Base-by-base conservation (phyloP, 2,329 filamentous ascomycete genomes). In the Calonectria naviculata region DNA sequence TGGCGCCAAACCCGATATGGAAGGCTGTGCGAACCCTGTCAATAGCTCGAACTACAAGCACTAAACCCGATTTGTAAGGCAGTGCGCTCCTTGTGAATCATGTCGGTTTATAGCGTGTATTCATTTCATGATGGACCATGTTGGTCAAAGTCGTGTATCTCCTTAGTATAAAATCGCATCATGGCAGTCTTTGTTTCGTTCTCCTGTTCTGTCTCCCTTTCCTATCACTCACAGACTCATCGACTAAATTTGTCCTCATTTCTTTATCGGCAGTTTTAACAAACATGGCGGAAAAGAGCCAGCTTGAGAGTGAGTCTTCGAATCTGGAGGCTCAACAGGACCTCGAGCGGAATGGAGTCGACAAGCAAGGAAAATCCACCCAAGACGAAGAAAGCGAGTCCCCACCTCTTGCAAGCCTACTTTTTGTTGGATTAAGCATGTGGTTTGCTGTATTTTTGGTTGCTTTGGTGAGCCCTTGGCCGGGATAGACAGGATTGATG, bases 381-480 rank as follows among this genome's bases (percentile, higher is more conserved):
- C 12, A 36, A 36, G 28, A n/a, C 9, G 28, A 56, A 19, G 17
- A 21, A 12, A 28, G 34, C 9, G 28, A 56, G 21, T 56, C 42
- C 12, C 42, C 42, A 10, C 21, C 9, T 7, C 12, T 46, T 4
- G 41, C 58, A 12, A 62, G 29, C 2, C 9, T 62, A n/a, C 17
- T 46, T n/a, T 21, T 62, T n/a, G 28, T 62, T 10, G 26, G 58
- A 17, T 9, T 62, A 17, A 42, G 58, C 12, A n/a, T 62, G 41
- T 62, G 58, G 58, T 46, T 62, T 46, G 28, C 38, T 34, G 41
- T 62, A 24, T 62, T 62, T 46, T 34, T 62, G 28, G 38, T 46
- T 28, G 24, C 58, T 4, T 41, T 62, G 24, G 58, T 62, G 5
- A 13, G 58, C 13, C 10, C 8, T 15, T 31, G 8, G 15, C n/a